Evolutionary conservation across 1,139 yeast genomes (phyloP), one percentile per base, ranked within the genome.

Genomic region (Suhomyces atakaporum): DNA sequence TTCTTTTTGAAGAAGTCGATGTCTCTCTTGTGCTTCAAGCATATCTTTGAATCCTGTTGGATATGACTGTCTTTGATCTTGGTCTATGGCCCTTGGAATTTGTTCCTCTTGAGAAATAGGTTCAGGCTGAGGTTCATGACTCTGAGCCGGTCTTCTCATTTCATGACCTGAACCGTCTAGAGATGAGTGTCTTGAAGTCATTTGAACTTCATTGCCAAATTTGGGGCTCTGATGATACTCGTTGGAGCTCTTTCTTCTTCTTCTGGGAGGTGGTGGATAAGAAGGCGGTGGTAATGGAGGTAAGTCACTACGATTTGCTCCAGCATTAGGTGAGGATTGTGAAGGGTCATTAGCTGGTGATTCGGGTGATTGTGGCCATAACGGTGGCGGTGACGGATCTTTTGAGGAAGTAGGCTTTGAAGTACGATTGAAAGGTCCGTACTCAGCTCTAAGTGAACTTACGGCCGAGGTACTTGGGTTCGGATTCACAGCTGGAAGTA

Each of bases 21-120:
- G 40, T 23, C 33, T 26, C 11, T 45, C 40, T 25, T 45, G 49
- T 4, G 39, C 33, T 31, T 41, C 43, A 9, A 39, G 25, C 3
- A 32, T 18, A 11, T 31, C 36, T 18, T 33, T 20, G 15, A 38
- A 38, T 4, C 31, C 26, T 12, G 15, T 19, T 7, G 40, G 40
- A 15, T 37, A 37, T 9, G 33, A 26, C 4, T 15, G 11, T 25
- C 36, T 22, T 3, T 22, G 20, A n/a, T 29, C 33, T 2, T 18
- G 15, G n/a, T n/a, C n/a, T n/a, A n/a, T n/a, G n/a, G n/a, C n/a
- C n/a, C n/a, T n/a, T n/a, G n/a, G n/a, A n/a, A n/a, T n/a, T n/a
- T n/a, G n/a, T n/a, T n/a, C n/a, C n/a, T n/a, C n/a, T n/a, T n/a
- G n/a, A n/a, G n/a, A n/a, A n/a, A n/a, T n/a, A n/a, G n/a, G n/a